Conservation (phyloP, 768 basidiomycete genomes). For the Kwoniella newhampshirensis region DNA sequence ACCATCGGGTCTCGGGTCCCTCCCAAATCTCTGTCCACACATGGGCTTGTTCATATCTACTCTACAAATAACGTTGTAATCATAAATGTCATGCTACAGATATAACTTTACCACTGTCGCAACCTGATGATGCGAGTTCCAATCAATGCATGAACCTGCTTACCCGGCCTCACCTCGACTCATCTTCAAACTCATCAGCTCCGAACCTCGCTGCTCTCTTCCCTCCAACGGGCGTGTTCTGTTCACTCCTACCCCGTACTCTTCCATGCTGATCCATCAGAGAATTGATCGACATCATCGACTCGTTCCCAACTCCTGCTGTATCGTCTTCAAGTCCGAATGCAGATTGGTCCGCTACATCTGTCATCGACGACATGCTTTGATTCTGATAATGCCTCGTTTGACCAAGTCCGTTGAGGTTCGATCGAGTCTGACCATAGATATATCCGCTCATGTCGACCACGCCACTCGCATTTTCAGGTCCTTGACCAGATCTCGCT, state of each 20-base stretch:
- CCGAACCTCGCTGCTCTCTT: slow-evolving; percentile 1
- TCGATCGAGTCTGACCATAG: no score
- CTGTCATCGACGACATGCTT: slow-evolving; percentile 12
- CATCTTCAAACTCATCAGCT: neutral
- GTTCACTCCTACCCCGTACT: slow-evolving; percentile 19
- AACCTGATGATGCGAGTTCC: neutral
- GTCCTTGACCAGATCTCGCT: slow-evolving; percentile 7
- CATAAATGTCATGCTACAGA: neutral
- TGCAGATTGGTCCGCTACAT: slow-evolving; percentile 8
- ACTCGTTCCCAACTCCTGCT: neutral
- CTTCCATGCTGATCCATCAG: slow-evolving; percentile 6
- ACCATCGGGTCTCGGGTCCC: neutral
- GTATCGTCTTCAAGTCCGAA: slow-evolving; percentile 16
- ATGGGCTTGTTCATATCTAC: no score
- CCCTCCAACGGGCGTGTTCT: slow-evolving; percentile 34
- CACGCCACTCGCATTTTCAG: neutral
- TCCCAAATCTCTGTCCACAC: no score
- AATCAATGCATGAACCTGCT: neutral
- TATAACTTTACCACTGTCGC: neutral
- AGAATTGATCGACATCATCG: slow-evolving; percentile 11
- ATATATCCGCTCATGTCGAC: neutral
- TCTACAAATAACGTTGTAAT: no score
- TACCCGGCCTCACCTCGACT: neutral
- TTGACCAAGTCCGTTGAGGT: no score
- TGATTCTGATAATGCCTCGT: neutral